These are phyloP conservation scores for Beta vulgaris DNA, from an alignment of 148 eudicot species.

Conservation along the genomic window DNA sequence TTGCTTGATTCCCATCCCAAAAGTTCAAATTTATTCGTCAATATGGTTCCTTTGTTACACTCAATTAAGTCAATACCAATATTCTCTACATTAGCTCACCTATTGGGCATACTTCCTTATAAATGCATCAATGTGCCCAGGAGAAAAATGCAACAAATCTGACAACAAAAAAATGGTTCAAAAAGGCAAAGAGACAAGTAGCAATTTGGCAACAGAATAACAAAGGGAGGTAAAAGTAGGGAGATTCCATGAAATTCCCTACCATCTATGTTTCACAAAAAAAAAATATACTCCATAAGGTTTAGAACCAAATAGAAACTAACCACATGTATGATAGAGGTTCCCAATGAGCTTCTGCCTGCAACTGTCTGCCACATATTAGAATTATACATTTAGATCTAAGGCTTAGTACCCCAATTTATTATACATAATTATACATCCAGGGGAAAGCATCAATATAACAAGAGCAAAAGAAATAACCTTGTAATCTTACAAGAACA, in stretches of 20 bases:
- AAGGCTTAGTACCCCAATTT: background rate
- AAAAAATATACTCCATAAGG: background rate
- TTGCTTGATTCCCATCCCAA: background rate
- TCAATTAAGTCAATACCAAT: no score
- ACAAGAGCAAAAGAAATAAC: conserved; percentile 41
- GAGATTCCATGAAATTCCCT: background rate
- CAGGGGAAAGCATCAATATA: background rate
- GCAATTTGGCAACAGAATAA: background rate
- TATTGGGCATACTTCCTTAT: conserved; percentile 82
- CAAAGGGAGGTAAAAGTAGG: background rate
- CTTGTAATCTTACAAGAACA: conserved; percentile 75
- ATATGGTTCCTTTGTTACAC: background rate
- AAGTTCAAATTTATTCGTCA: background rate
- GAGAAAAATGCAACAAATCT: conserved; percentile 22
- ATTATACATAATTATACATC: no score
- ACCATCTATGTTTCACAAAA: background rate
- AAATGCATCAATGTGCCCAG: conserved; percentile 61
- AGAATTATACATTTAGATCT: conserved; percentile 7
- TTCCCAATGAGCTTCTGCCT: conserved; percentile 90
- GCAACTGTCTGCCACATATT: conserved; percentile 63
- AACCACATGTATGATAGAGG: conserved; percentile 60
- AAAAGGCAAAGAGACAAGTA: background rate
- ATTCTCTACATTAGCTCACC: conserved; percentile 37
- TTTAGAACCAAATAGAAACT: conserved; percentile 15
- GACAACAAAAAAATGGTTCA: background rate